Base-by-base conservation (phyloP, 2,329 filamentous ascomycete genomes). In the Xylariomycetidae sp. region DNA sequence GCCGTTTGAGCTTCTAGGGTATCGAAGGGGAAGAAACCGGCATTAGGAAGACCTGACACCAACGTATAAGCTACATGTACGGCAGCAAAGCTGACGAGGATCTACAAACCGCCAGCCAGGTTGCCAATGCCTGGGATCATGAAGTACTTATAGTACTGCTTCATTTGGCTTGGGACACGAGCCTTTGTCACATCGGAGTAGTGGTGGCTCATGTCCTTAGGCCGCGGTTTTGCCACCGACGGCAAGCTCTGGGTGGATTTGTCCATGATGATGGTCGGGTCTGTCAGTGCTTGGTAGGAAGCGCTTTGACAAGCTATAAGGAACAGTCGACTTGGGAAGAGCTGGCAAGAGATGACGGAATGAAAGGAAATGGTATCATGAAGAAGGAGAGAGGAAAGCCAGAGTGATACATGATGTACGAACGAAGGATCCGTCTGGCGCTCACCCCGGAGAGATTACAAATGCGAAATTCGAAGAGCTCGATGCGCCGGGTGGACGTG, bases 141-240 rank as follows among this genome's bases (percentile, higher is more conserved):
- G 49, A 92, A 92, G 62, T 85, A 94, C 60, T 86, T 87, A 68
- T 95, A 95, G 58, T 89, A 86, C 23, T 71, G 54, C 66, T 95
- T 95, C 57, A 94, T 72, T 26, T 66, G 66, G 52, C 79, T 92
- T 6, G 74, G 65, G 6, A 65, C 48, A 7, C 86, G 73, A 29
- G 74, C 71, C 51, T 72, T 79, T 29, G 86, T 82, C 27, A 77
- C 69, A 37, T 76, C 67, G 1, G 85, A 89, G 47, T 80, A 82
- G 54, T 89, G 82, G 56, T 95, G 85, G 47, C 79, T 82, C 40
- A 95, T 68, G 57, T 95, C 83, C 46, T 78, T 64, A 5, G 89
- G 86, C 37, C 50, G 43, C 18, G 58, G 61, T 51, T 54, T 59
- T 29, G 49, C 51, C 42, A 32, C 32, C 2, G 41, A 50, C 44